Base-by-base conservation (phyloP, 2,329 filamentous ascomycete species). In the Thermothelomyces thermophilus region DNA sequence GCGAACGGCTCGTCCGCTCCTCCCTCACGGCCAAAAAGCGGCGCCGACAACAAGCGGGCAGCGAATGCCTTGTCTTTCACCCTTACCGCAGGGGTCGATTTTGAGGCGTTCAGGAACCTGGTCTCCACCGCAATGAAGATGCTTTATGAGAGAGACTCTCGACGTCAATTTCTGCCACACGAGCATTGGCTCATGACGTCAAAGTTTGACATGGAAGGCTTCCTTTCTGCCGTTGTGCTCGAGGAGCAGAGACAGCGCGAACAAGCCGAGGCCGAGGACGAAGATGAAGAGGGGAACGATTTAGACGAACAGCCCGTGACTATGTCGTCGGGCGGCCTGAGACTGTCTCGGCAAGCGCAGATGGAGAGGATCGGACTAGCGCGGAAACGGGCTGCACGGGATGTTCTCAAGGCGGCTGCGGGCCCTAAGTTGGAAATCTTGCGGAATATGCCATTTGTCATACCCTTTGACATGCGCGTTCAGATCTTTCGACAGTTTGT, bases 401-500 rank as follows among this genome's bases (percentile, higher is more conserved):
- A 84, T 58, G 82, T 87, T 56, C 79, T 87, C 53, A 70, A 94
- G 20, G 87, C 90, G 41, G 79, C 85, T 13, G 82, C 95, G 53
- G 88, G 86, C 0, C 91, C 93, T 0, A 84, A 91, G 58, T 73
- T 96, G 9, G 90, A 96, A 62, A 87, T 98, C 5, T 69, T 98
- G 44, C 85, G 93, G 58, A 94, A 97, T 62, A 94, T 98, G 83
- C 93, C 93, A 0, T 98, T 97, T 64, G 87, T 91, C 58, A 93
- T 98, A 39, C 93, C 91, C 0, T 98, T 98, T 60, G 82, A 87
- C 33, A 93, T 87, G 0, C 77, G 93, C 41, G 93, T 98, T 4
- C 82, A 90, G 63, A 91, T 97, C 20, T 97, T 98, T 66, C 82
- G 90, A 26, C 83, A 95, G 62, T 97, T 97, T 60, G 87, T 97